Base-by-base conservation (phyloP, 257 asterid genomes). In the Vinca minor region DNA sequence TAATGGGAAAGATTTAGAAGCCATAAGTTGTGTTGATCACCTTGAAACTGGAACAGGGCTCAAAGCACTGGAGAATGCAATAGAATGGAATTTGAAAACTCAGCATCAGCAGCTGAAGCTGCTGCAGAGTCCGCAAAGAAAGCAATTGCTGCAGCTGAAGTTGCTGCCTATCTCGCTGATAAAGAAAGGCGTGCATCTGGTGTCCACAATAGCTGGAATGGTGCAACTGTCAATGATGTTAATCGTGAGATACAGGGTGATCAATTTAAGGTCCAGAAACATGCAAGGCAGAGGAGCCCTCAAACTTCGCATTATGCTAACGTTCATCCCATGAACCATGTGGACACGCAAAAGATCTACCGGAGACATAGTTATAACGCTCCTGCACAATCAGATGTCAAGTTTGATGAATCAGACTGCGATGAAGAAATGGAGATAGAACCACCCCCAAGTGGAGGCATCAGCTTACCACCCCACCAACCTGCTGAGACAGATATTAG, bases 71-170 rank as follows among this genome's bases (percentile, higher is more conserved):
- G 67, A 69, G 79, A 78, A 61, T 72, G 71, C 77, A 71, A 82
- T 54, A 52, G 62, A 6, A 39, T 29, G 69, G 68, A 45, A 65
- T 80, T 79, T 60, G 75, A 82, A 60, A 89, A 89, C 57, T 69
- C 91, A 39, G 91, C 88, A 20, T 81, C 96, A 1, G 96, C 94
- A 53, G 98, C 95, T 64, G 87, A 87, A 63, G 86, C 81, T 52
- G 98, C 98, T 62, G 93, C 95, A 10, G 88, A 85, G 54, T 72
- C 78, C 48, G 85, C 85, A 18, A 73, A 64, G 81, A 84, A 87
- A 76, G 96, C 98, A 14, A 73, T 83, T 49, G 94, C 89, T 6
- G 98, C 96, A 29, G 98, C 96, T 31, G 91, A 87, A 75, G 96
- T 89, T n/a, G 97, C 96, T n/a, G 83, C 94, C 52, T 71, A 68